These are phyloP conservation scores for Colletotrichum nymphaeae DNA, from an alignment of 2,329 filamentous ascomycete genomes.

Conservation along the genomic window DNA sequence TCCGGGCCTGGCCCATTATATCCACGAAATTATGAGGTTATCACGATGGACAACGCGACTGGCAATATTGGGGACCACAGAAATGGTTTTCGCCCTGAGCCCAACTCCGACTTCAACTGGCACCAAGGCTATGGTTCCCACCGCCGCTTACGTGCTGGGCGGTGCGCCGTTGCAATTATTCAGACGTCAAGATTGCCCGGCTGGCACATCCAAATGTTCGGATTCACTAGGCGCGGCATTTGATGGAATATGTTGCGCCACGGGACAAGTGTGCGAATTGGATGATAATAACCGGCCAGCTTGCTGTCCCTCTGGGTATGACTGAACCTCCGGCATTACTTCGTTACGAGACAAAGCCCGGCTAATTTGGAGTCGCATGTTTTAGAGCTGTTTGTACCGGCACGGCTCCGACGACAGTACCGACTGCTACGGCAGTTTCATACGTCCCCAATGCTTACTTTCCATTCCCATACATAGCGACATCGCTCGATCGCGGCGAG, in stretches of 20 bases:
- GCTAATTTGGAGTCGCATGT: slow-evolving; percentile 13
- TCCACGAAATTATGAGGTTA: slow-evolving; percentile 6
- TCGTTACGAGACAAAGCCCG: not conserved
- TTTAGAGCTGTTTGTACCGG: slow-evolving; percentile 67
- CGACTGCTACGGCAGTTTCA: slow-evolving; percentile 54
- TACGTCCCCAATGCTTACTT: slow-evolving; percentile 70
- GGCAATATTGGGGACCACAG: not conserved
- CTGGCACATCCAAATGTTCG: slow-evolving; percentile 63
- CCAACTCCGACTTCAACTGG: slow-evolving; percentile 11
- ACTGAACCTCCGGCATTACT: slow-evolving; percentile 28
- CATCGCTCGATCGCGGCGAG: slow-evolving; percentile 62
- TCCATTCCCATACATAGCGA: slow-evolving; percentile 68
- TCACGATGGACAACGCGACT: slow-evolving; percentile 3
- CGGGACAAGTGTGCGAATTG: slow-evolving; percentile 61
- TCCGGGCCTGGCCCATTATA: not conserved
- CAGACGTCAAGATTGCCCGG: slow-evolving; percentile 52
- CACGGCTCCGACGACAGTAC: slow-evolving; percentile 56
- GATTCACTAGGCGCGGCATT: slow-evolving; percentile 58
- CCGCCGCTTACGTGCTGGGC: slow-evolving; percentile 10
- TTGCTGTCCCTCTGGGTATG: slow-evolving; percentile 64
- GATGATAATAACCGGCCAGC: slow-evolving; percentile 62
- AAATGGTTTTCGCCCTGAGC: not conserved
- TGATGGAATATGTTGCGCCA: slow-evolving; percentile 61
- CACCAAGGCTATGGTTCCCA: not conserved
- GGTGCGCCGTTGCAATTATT: slow-evolving; percentile 9